phyloP scores from a whole-genome alignment of 2,329 filamentous ascomycete species.

The Coleophoma cylindrospora region DNA sequence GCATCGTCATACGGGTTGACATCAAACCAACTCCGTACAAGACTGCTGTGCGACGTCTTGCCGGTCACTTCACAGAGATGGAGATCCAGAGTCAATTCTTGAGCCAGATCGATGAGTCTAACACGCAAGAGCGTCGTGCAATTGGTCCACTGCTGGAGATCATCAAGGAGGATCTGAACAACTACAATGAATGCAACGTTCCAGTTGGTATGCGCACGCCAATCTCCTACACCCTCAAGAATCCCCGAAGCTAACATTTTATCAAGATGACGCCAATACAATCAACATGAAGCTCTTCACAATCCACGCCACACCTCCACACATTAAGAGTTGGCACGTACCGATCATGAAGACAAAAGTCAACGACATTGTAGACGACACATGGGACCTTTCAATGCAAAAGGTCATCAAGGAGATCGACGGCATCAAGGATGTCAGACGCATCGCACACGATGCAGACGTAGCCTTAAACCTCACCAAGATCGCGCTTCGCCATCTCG shows the following conservation, averaged over 20 bases:
- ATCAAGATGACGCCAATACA: conserved; percentile 80
- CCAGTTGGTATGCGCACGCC: conserved; percentile 64
- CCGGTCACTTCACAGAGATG: conserved; percentile 78
- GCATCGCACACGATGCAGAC: conserved; percentile 79
- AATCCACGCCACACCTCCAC: conserved; percentile 68
- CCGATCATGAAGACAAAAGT: conserved; percentile 71
- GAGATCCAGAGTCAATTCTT: conserved; percentile 89
- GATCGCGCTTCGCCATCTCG: conserved; percentile 79
- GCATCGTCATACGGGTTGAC: conserved; percentile 68
- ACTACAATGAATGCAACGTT: conserved; percentile 98
- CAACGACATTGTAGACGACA: conserved; percentile 56
- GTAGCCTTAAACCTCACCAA: conserved; percentile 83
- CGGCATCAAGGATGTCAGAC: conserved; percentile 82
- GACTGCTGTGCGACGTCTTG: conserved; percentile 79
- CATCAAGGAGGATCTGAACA: conserved; percentile 82
- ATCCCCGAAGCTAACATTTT: neutral
- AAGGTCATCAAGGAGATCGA: conserved; percentile 84
- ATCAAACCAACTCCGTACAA: conserved; percentile 75
- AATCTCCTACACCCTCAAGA: no score
- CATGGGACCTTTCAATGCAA: conserved; percentile 72
- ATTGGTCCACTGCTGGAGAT: conserved; percentile 84
- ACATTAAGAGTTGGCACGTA: conserved; percentile 84
- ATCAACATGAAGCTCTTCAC: conserved; percentile 96
- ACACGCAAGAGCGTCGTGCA: conserved; percentile 49
- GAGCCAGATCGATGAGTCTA: conserved; percentile 38